These are phyloP conservation scores for Orbilia blumenaviensis DNA, from an alignment of 2,329 filamentous ascomycete species.

Conservation along the genomic window DNA sequence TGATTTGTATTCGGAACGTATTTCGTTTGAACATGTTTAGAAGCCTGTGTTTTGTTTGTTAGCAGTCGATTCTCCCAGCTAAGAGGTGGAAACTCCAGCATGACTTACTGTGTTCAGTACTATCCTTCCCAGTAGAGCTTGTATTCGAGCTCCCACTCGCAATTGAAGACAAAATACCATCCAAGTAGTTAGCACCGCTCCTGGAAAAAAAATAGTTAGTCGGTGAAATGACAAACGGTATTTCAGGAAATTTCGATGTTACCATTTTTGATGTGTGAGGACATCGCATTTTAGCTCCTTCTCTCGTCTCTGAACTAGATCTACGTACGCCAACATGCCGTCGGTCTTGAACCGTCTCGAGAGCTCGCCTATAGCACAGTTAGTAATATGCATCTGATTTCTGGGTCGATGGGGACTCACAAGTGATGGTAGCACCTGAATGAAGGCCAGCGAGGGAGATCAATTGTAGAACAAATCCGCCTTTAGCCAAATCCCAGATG, in stretches of 20 bases:
- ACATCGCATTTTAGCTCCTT: constrained; percentile 92
- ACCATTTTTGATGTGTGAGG: constrained; percentile 91
- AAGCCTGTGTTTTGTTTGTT: constrained; percentile 20
- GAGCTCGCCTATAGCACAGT: constrained; percentile 69
- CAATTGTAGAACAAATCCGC: constrained; percentile 78
- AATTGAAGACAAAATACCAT: constrained; percentile 57
- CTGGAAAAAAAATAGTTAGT: constrained; percentile 21
- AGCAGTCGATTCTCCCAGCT: neutral
- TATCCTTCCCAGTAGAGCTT: constrained; percentile 58
- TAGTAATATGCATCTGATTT: neutral
- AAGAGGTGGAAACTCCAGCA: neutral
- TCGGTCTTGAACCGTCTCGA: constrained; percentile 84
- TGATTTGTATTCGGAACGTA: neutral
- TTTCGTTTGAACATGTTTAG: constrained; percentile 9
- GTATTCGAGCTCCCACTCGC: constrained; percentile 56
- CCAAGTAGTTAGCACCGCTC: constrained; percentile 58
- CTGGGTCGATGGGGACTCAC: neutral
- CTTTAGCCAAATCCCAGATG: constrained; percentile 92
- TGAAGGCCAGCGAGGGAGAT: constrained; percentile 74
- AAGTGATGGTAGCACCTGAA: constrained; percentile 71
- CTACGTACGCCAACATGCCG: constrained; percentile 98
- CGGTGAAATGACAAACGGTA: neutral
- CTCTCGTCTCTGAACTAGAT: constrained; percentile 85
- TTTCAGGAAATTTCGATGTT: neutral
- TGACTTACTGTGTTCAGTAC: constrained; percentile 56